phyloP scores from a whole-genome alignment of 1,284 basidiomycete genomes.

The Moesziomyces aphidis region DNA sequence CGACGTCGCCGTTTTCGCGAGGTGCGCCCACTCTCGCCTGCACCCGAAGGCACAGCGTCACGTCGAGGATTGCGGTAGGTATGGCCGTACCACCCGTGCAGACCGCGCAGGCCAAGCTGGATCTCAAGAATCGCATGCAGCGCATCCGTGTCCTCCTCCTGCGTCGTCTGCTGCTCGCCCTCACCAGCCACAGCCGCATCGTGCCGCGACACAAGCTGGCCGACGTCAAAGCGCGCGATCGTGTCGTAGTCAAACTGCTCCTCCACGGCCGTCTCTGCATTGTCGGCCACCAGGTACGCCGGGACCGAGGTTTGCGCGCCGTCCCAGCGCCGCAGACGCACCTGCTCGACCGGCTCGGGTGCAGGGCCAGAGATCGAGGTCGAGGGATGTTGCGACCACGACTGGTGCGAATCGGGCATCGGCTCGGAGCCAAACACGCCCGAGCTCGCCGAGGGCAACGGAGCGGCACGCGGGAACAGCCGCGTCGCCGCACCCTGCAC shows the following conservation, averaged over 20 bases:
- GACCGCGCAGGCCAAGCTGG: constrained; percentile 13
- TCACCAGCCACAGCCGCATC: background rate
- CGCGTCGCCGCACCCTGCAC: background rate
- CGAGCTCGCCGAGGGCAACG: too few relatives aligned
- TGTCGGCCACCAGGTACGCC: constrained; percentile 8
- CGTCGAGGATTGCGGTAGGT: constrained; percentile 3
- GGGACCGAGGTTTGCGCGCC: constrained; percentile 12
- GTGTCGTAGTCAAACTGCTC: constrained; percentile 22
- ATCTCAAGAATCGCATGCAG: constrained; percentile 13
- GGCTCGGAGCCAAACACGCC: background rate
- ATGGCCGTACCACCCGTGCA: constrained; percentile 33
- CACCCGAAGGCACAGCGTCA: too few relatives aligned
- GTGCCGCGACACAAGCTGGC: background rate
- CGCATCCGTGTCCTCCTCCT: constrained; percentile 6
- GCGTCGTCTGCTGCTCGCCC: background rate
- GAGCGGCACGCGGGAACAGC: too few relatives aligned
- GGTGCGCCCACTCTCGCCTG: background rate
- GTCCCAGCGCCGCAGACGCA: constrained; percentile 31
- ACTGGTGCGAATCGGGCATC: background rate
- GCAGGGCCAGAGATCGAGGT: background rate
- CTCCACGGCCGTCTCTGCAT: constrained; percentile 5
- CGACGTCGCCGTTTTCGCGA: constrained; percentile 2
- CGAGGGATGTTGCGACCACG: background rate
- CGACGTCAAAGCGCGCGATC: constrained; percentile 1
- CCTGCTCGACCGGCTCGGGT: background rate